These are phyloP conservation scores for Solanum chiquidenum DNA, from an alignment of 257 asterid species.

Conservation along the genomic window DNA sequence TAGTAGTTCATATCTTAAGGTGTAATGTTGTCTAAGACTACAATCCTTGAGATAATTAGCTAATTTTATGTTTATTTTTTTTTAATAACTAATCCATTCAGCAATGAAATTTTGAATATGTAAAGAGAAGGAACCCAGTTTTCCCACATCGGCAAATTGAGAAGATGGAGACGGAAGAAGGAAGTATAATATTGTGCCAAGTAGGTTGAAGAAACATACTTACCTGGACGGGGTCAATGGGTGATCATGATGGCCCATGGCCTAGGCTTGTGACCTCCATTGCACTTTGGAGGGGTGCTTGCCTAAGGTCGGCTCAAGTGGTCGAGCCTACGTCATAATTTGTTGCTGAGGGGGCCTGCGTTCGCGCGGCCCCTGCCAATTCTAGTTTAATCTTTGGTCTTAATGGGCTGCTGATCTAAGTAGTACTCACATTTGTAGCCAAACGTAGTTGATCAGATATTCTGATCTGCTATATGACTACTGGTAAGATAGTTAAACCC, in stretches of 20 bases:
- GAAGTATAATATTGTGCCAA: background rate
- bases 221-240: conserved; percentile 30
- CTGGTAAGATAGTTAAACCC: no score
- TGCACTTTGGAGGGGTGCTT: no score
- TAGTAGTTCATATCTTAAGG: no score
- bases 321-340: no score
- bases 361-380: conserved; percentile 5
- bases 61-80: background rate
- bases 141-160: background rate
- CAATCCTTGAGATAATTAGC: no score
- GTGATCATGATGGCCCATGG: no score
- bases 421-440: no score
- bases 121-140: background rate
- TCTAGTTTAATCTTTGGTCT: background rate
- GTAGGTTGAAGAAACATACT: conserved; percentile 1
- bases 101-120: background rate
- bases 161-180: background rate
- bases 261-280: no score
- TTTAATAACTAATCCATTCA: background rate
- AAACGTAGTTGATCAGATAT: no score
- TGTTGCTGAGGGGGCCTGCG: no score
- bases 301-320: no score
- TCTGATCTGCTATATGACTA: no score
- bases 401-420: background rate
- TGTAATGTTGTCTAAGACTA: background rate